Percentiles rank a stretch among this genome's conserved stretches.
phyloP scores from a whole-genome alignment of 2,329 filamentous ascomycete species.

The Apiospora aurea region DNA sequence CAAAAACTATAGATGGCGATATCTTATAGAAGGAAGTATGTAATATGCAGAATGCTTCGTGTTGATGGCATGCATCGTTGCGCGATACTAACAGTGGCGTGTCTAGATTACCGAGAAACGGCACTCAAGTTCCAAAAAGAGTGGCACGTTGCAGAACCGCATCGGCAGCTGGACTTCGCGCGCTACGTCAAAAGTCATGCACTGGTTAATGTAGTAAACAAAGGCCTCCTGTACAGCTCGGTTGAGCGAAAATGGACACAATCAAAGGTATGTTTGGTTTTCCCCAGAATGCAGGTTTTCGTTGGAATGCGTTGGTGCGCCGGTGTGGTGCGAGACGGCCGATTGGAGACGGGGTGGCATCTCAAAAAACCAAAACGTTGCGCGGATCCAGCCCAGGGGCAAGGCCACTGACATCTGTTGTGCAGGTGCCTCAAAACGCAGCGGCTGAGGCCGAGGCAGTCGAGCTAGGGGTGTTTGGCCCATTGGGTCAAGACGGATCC shows the following conservation, averaged over 20 bases:
- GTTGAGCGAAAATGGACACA: slow-evolving; percentile 63
- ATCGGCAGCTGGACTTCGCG: slow-evolving; percentile 69
- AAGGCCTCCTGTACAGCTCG: slow-evolving; percentile 67
- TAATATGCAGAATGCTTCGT: slow-evolving; percentile 40
- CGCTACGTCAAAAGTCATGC: slow-evolving; percentile 70
- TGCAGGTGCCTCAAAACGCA: slow-evolving; percentile 58
- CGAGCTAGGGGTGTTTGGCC: slow-evolving; percentile 64
- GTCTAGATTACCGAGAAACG: slow-evolving; percentile 70
- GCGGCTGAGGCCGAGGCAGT: slow-evolving; percentile 53
- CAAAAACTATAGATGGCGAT: slow-evolving; percentile 49
- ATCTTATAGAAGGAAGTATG: slow-evolving; percentile 69
- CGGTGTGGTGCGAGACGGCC: slow-evolving; percentile 15
- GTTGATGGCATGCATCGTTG: slow-evolving; percentile 34
- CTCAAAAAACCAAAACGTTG: slow-evolving; percentile 33
- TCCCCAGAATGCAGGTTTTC: neutral
- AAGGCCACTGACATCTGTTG: slow-evolving; percentile 47
- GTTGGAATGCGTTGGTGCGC: slow-evolving; percentile 15
- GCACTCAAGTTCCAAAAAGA: slow-evolving; percentile 73
- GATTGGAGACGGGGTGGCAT: slow-evolving; percentile 21
- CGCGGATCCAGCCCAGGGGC: slow-evolving; percentile 38
- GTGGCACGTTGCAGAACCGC: slow-evolving; percentile 69
- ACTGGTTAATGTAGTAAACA: slow-evolving; percentile 68
- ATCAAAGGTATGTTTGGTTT: slow-evolving; percentile 52
- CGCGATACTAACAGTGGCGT: slow-evolving; percentile 39
- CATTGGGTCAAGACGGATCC: slow-evolving; percentile 52